These are phyloP conservation scores for Platanthera zijinensis DNA, from an alignment of 106 monocot genomes.

Conservation along the genomic window DNA sequence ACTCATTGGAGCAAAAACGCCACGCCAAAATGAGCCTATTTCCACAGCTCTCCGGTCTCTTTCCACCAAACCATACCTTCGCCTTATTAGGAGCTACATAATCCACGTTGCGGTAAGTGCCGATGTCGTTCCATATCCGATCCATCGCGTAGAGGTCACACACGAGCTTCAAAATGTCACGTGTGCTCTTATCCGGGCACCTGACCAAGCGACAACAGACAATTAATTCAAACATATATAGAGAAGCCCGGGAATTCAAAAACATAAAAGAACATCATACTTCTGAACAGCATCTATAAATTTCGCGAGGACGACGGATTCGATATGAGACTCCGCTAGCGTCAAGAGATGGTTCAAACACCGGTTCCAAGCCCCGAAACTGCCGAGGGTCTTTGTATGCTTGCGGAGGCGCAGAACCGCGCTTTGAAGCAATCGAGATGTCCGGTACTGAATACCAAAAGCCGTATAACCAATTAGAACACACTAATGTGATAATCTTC, in stretches of 20 bases:
- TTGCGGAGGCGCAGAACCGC: constrained; percentile 62
- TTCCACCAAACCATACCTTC: constrained; percentile 46
- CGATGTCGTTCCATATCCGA: constrained; percentile 90
- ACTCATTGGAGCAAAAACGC: too few relatives aligned
- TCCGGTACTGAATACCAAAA: constrained; percentile 52
- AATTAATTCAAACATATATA: background rate
- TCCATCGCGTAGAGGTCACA: constrained; percentile 95
- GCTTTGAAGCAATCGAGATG: constrained; percentile 84
- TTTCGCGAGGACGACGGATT: constrained; percentile 80
- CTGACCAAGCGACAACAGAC: constrained; percentile 26
- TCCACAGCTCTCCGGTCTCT: too few relatives aligned
- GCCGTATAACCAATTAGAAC: too few relatives aligned
- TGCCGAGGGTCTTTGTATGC: constrained; percentile 69
- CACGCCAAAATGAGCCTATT: too few relatives aligned
- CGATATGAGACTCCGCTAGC: constrained; percentile 93
- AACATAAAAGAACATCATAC: constrained; percentile 17
- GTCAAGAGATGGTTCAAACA: constrained; percentile 93
- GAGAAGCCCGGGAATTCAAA: background rate
- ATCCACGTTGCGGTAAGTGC: constrained; percentile 89
- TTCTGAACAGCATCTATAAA: constrained; percentile 72
- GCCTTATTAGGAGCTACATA: constrained; percentile 96
- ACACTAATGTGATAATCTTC: too few relatives aligned
- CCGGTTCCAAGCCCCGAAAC: constrained; percentile 95
- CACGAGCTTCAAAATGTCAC: constrained; percentile 62
- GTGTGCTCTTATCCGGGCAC: constrained; percentile 72